phyloP scores from a whole-genome alignment of 257 asterid species.

The Solanum commersonii region DNA sequence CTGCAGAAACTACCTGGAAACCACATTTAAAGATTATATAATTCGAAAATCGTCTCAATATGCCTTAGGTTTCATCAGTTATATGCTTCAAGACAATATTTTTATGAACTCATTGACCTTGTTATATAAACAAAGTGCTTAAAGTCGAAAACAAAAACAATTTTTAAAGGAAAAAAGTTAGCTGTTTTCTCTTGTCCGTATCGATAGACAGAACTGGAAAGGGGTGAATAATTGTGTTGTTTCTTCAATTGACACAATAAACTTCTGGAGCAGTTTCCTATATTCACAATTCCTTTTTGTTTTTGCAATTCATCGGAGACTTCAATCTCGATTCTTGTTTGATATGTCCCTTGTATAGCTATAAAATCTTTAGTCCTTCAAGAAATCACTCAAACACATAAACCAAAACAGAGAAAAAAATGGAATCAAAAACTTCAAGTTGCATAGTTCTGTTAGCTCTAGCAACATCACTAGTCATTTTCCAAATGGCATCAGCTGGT shows the following conservation, averaged over 20 bases:
- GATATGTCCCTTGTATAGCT: background rate
- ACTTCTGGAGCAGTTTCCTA: background rate
- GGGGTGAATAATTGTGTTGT: background rate
- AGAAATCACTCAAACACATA: background rate
- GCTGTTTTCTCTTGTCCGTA: background rate
- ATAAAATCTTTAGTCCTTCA: background rate
- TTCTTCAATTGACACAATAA: background rate
- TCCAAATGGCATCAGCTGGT: conserved; percentile 8
- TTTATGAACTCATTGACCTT: background rate
- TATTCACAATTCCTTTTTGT: background rate
- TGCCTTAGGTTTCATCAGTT: background rate
- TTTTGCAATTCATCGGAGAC: background rate
- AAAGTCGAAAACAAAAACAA: background rate
- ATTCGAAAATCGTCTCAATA: background rate
- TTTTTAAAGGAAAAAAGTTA: background rate
- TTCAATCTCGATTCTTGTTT: background rate
- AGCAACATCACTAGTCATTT: conserved; percentile 1
- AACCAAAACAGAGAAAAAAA: background rate
- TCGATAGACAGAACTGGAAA: background rate
- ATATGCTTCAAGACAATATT: background rate
- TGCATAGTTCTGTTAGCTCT: background rate
- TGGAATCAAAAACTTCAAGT: background rate
- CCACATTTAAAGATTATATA: background rate
- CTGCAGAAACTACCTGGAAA: background rate
- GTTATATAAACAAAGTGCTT: background rate